These are phyloP conservation scores for Escallonia herrerae DNA, from an alignment of 129 eudicot genomes.

Conservation along the genomic window DNA sequence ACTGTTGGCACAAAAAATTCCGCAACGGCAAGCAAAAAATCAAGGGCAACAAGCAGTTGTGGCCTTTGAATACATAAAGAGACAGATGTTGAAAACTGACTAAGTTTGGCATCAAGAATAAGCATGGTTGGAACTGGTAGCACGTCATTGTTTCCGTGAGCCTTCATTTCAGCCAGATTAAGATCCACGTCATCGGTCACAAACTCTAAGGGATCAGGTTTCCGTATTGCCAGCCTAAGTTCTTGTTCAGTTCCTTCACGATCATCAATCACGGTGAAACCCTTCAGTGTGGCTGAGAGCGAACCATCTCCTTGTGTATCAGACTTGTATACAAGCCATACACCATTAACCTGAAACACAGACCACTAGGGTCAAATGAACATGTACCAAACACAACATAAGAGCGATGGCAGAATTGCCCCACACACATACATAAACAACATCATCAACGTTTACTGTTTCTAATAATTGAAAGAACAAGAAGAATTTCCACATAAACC, in stretches of 20 bases:
- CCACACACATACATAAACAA: background rate
- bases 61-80: constrained; percentile 83
- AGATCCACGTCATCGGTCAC: constrained; percentile 23
- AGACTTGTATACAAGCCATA: constrained; percentile 92
- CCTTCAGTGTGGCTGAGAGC: constrained; percentile 75
- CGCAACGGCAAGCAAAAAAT: constrained; percentile 80
- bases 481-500: no score
- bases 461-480: no score
- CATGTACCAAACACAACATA: background rate
- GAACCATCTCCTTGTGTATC: constrained; percentile 66
- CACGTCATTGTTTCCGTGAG: constrained; percentile 19
- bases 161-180: constrained; percentile 19
- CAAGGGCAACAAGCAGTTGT: constrained; percentile 96
- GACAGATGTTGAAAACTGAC: constrained; percentile 46
- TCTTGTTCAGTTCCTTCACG: constrained; percentile 93
- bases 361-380: constrained; percentile 1
- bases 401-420: background rate
- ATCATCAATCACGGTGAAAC: constrained; percentile 76
- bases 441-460: no score
- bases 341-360: constrained; percentile 61
- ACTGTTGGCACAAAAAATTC: constrained; percentile 95
- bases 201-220: constrained; percentile 45
- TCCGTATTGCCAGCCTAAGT: constrained; percentile 78
- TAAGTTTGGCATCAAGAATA: constrained; percentile 72
- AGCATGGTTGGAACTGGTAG: constrained; percentile 70